Evolutionary conservation across 345 rosid species (phyloP).

Genomic region (Rubroshorea leprosula): DNA sequence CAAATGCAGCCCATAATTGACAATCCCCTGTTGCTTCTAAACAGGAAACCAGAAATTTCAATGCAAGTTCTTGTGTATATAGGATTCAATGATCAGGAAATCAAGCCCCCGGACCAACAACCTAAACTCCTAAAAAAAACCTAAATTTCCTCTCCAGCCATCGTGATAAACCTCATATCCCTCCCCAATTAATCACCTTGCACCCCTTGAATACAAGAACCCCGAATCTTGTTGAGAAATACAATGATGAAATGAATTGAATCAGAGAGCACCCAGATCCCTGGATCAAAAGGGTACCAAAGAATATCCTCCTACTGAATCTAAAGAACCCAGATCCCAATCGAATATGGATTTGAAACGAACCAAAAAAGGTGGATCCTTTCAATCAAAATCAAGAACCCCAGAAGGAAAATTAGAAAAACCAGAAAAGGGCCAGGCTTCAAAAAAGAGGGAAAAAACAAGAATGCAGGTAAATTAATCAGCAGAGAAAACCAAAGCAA

Average conservation of each 20-base stretch:
- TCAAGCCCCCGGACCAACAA: conserved; percentile 4
- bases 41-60: conserved; percentile 21
- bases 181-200: not conserved
- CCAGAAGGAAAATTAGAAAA: not conserved
- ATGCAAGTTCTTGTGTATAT: conserved; percentile 1
- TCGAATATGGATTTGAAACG: no score
- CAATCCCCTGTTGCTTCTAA: conserved; percentile 21
- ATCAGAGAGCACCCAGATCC: conserved; percentile 17
- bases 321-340: conserved; percentile 23
- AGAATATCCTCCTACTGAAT: not conserved
- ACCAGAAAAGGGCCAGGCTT: not conserved
- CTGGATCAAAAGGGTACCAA: conserved; percentile 5
- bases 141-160: not conserved
- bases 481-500: not conserved
- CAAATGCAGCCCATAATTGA: conserved; percentile 81
- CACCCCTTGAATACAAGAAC: not conserved
- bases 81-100: not conserved
- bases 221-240: not conserved
- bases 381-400: conserved; percentile 4
- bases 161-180: not conserved
- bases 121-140: conserved; percentile 8
- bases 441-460: conserved; percentile 1
- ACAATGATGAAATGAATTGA: not conserved
- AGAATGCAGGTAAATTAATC: conserved; percentile 2
- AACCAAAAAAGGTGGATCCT: not conserved